Percentiles rank a stretch among this genome's conserved stretches.
Conservation (phyloP, 139 green algal species). For the Gonium pectorale region DNA sequence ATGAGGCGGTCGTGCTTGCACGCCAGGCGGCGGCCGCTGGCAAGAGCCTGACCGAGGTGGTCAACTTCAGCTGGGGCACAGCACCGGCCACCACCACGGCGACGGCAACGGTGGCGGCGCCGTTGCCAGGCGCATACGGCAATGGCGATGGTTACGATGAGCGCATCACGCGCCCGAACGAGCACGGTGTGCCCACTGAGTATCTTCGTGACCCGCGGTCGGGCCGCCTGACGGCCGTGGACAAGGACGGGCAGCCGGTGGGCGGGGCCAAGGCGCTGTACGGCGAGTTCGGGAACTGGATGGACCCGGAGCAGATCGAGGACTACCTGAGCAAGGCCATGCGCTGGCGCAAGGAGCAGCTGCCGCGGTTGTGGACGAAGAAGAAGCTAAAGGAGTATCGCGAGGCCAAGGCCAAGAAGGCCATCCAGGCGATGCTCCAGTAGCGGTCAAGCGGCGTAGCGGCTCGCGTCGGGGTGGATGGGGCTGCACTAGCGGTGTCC, state of each 20-base stretch:
- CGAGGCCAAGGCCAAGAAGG: slow-evolving; percentile 23
- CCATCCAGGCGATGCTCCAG: too few species aligned
- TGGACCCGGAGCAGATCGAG: slow-evolving; percentile 39
- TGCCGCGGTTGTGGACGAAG: slow-evolving; percentile 10
- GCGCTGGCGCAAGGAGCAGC: slow-evolving; percentile 32
- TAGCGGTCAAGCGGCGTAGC: too few species aligned
- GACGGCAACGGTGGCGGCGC: neutral
- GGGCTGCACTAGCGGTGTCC: too few species aligned
- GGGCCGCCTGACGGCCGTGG: slow-evolving; percentile 31
- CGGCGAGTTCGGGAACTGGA: slow-evolving; percentile 22
- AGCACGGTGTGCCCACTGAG: slow-evolving; percentile 4
- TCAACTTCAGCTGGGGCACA: slow-evolving; percentile 38
- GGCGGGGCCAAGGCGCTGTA: slow-evolving; percentile 4
- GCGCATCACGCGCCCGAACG: neutral
- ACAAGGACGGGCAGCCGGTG: neutral
- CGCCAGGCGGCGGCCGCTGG: slow-evolving; percentile 58
- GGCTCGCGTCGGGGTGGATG: too few species aligned
- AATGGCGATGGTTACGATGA: neutral
- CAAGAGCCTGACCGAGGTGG: slow-evolving; percentile 56
- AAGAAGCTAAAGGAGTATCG: slow-evolving; percentile 11
- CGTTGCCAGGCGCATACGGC: neutral
- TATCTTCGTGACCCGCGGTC: slow-evolving; percentile 23
- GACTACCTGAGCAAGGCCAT: slow-evolving; percentile 21
- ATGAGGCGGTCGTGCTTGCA: slow-evolving; percentile 68
- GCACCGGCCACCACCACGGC: neutral